These are phyloP conservation scores for Raphanus raphanistrum DNA, from an alignment of 345 rosid species.

Conservation along the genomic window DNA sequence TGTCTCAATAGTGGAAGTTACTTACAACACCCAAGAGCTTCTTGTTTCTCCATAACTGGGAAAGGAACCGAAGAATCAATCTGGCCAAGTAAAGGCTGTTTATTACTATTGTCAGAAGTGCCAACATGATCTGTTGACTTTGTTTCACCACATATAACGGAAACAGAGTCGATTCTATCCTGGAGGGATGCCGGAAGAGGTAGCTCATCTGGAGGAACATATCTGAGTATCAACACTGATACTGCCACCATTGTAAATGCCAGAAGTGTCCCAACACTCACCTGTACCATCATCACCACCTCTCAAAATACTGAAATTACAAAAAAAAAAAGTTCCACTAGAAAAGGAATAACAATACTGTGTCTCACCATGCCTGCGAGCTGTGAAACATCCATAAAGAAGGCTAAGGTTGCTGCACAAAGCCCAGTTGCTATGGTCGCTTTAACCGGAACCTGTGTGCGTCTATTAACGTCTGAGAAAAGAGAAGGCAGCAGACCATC, in stretches of 20 bases:
- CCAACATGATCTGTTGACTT: conserved; percentile 19
- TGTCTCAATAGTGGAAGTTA: conserved; percentile 16
- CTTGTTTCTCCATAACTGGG: conserved; percentile 41
- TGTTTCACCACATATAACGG: conserved; percentile 39
- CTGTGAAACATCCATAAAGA: conserved; percentile 82
- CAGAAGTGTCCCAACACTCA: conserved; percentile 96
- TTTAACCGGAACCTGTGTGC: conserved; percentile 79
- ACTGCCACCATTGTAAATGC: conserved; percentile 98
- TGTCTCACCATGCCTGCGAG: conserved; percentile 87
- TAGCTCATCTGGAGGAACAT: conserved; percentile 90
- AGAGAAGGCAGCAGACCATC: conserved; percentile 86
- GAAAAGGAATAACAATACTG: not conserved
- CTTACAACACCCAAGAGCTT: conserved; percentile 55
- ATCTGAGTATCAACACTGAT: conserved; percentile 88
- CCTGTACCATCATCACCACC: conserved; percentile 52
- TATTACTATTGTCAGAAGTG: conserved; percentile 34
- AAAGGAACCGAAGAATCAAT: not conserved
- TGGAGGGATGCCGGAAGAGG: conserved; percentile 50
- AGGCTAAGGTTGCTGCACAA: conserved; percentile 67
- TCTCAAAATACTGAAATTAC: not conserved
- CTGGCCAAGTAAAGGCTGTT: conserved; percentile 49
- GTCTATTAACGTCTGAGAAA: conserved; percentile 70
- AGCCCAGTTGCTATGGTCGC: conserved; percentile 73
- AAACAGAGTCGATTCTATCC: conserved; percentile 65
- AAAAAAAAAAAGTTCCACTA: not conserved